Evolutionary conservation across 1,284 basidiomycete genomes (phyloP).

Genomic region (Ceratobasidium sp.): DNA sequence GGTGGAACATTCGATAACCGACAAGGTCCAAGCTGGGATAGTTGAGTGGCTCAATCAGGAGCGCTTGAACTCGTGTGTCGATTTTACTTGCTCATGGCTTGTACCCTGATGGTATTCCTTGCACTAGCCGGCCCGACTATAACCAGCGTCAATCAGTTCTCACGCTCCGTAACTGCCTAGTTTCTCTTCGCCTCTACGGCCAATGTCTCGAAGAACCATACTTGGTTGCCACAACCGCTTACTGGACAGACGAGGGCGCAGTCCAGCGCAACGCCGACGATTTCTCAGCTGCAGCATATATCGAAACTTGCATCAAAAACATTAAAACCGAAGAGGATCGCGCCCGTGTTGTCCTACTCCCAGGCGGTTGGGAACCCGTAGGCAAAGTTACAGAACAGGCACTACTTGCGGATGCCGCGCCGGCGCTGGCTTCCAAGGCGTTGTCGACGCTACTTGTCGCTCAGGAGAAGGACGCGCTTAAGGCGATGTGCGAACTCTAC

Average conservation of each 20-base stretch:
- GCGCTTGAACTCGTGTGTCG: slow-evolving; percentile 53
- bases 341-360: slow-evolving; percentile 63
- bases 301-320: slow-evolving; percentile 62
- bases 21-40: slow-evolving; percentile 63
- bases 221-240: slow-evolving; percentile 61
- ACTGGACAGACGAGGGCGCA: slow-evolving; percentile 66
- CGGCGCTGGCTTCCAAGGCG: slow-evolving; percentile 49
- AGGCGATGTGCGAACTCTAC: slow-evolving; percentile 71
- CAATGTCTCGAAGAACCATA: slow-evolving; percentile 64
- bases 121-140: slow-evolving; percentile 50
- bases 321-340: slow-evolving; percentile 68
- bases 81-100: too few relatives aligned
- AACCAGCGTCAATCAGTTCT: slow-evolving; percentile 57
- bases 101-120: slow-evolving; percentile 49
- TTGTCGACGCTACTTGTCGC: slow-evolving; percentile 68
- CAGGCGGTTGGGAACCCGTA: slow-evolving; percentile 63
- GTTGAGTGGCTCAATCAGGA: slow-evolving; percentile 68
- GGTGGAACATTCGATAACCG: slow-evolving; percentile 60
- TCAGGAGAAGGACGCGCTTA: slow-evolving; percentile 66
- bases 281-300: slow-evolving; percentile 60
- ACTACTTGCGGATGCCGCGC: slow-evolving; percentile 59
- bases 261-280: slow-evolving; percentile 56
- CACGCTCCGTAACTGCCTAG: slow-evolving; percentile 65
- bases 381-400: slow-evolving; percentile 65
- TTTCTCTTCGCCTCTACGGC: slow-evolving; percentile 65